Evolutionary conservation across 23 red algal genomes (phyloP).

Genomic region (Cyanidioschyzon merolae): DNA sequence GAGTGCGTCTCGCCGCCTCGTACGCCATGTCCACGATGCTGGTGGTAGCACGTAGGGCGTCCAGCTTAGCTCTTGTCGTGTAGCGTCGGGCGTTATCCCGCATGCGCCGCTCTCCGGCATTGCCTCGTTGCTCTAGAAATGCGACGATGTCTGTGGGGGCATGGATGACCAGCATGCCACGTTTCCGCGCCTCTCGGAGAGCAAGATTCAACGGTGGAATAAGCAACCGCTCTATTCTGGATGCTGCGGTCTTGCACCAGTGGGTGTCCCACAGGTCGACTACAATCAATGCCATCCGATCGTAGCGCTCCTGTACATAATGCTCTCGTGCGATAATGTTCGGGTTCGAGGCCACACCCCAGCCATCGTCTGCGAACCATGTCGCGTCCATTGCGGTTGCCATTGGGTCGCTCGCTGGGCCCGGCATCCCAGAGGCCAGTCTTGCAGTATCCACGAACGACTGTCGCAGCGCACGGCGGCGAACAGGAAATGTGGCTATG

Average conservation of each 20-base stretch:
- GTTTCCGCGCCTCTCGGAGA: background rate
- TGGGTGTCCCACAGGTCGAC: slow-evolving; percentile 10
- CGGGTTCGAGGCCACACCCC: background rate
- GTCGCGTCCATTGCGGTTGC: background rate
- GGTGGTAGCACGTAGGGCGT: no score
- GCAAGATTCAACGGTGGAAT: background rate
- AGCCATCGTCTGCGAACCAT: background rate
- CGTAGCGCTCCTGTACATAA: background rate
- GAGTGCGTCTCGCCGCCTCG: no score
- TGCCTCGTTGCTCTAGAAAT: background rate
- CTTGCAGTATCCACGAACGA: background rate
- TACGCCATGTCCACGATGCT: no score
- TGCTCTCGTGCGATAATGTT: background rate
- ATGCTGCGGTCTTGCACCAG: slow-evolving; percentile 5
- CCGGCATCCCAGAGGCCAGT: background rate
- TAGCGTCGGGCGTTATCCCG: background rate
- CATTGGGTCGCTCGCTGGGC: background rate
- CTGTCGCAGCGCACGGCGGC: background rate
- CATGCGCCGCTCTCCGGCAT: background rate
- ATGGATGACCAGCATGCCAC: slow-evolving; percentile 3
- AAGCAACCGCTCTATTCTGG: background rate
- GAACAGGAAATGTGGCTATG: background rate
- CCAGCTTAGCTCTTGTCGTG: no score
- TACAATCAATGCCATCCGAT: background rate
- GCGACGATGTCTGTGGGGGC: background rate